phyloP scores from a whole-genome alignment of 257 asterid genomes.

The Paraleonurus japonicus region DNA sequence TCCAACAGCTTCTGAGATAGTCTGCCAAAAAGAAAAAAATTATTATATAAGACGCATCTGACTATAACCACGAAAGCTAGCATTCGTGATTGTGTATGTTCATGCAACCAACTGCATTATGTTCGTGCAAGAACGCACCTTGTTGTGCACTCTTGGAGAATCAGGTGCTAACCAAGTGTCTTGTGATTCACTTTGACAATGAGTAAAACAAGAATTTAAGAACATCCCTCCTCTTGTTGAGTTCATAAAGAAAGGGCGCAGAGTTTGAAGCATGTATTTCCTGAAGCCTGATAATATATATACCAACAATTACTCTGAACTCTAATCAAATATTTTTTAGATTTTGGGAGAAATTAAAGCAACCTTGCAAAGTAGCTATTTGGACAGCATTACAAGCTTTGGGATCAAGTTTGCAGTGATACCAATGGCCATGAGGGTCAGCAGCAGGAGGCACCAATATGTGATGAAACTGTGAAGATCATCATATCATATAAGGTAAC shows the following conservation, averaged over 20 bases:
- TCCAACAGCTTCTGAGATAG: conserved; percentile 87
- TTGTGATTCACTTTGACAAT: conserved; percentile 89
- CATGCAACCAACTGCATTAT: background rate
- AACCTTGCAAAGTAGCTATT: conserved; percentile 76
- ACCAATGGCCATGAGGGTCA: conserved; percentile 91
- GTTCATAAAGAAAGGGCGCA: conserved; percentile 45
- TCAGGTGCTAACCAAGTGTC: conserved; percentile 80
- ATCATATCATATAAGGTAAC: background rate
- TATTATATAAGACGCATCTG: background rate
- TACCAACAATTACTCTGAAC: background rate
- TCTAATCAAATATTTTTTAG: background rate
- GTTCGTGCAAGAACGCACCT: too few species aligned
- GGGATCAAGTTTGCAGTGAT: conserved; percentile 69
- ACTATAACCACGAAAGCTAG: background rate
- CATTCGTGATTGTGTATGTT: background rate
- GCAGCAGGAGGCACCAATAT: conserved; percentile 84
- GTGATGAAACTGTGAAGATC: conserved; percentile 62
- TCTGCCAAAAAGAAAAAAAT: conserved; percentile 34
- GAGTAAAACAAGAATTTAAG: conserved; percentile 89
- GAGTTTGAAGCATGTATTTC: conserved; percentile 61
- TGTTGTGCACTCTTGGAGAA: conserved; percentile 70
- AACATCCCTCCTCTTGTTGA: conserved; percentile 86
- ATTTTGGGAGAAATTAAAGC: background rate
- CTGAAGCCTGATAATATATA: conserved; percentile 61
- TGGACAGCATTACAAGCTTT: conserved; percentile 58